Base-by-base conservation (phyloP, 1,284 basidiomycete species). In the Chalciporus sp. region DNA sequence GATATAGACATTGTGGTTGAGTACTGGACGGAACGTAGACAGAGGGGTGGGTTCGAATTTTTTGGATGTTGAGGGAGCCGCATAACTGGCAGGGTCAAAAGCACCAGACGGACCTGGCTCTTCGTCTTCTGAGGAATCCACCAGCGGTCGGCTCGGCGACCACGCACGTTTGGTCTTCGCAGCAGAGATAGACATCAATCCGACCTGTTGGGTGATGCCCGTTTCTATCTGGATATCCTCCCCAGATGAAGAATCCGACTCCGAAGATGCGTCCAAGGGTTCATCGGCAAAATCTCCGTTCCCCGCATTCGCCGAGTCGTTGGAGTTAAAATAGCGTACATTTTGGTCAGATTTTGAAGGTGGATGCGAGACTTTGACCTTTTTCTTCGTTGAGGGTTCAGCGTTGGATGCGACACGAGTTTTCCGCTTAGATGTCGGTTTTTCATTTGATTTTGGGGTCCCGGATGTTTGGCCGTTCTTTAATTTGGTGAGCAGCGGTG, bases 121-220 rank as follows among this genome's bases (percentile, higher is more conserved):
- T 2, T 67, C 70, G 6, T 67, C 72, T 16, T 82, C 80, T 0
- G 82, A 84, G 6, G 83, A 84, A 58, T 81, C 79, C 1, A 28
- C 14, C 3, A 78, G 39, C 17, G 79, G 79, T 14, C 69, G 72
- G 64, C 80, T 84, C 0, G 83, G 81, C 0, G 82, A 84, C 80
- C 80, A 84, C 12, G 72, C 73, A 27, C 79, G 72, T 59, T 64
- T 64, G 20, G 55, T 58, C 33, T 61, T 50, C 20, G 50, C 44
- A 17, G 56, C 52, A 2, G 58, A 48, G 23, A 55, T 28, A 14
- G 58, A 47, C 8, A 51, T 52, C 28, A 27, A 46, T 23, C 31
- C 54, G 16, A 42, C 49, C 29, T 54, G 51, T 27, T 42, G 56
- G 11, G 46, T 51, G 12, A 57, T 9, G n/a, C 56, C 55, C 33